Percentiles rank a stretch among this genome's conserved stretches.
phyloP scores from a whole-genome alignment of 139 green algal species.

The Ettlia oleoabundans region DNA sequence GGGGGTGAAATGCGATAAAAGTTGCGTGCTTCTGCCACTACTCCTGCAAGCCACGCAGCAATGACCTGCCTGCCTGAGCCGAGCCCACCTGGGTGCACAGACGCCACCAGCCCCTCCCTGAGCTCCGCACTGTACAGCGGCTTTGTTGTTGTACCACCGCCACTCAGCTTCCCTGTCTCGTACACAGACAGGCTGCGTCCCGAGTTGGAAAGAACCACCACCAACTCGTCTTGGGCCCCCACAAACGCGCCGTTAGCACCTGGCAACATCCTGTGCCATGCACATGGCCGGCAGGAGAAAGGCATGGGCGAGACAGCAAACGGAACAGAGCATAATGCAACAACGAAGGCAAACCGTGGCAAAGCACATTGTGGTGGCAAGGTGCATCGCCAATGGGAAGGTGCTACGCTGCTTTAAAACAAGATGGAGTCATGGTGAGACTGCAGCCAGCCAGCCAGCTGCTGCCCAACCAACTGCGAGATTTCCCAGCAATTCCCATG shows the following conservation, averaged over 20 bases:
- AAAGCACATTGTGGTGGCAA: too few species aligned
- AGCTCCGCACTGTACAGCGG: conserved; percentile 31
- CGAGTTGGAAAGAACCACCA: conserved; percentile 51
- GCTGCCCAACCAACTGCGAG: too few species aligned
- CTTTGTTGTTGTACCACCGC: background rate
- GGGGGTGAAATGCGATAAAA: too few species aligned
- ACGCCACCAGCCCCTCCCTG: conserved; percentile 26
- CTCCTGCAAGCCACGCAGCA: too few species aligned
- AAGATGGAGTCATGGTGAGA: background rate
- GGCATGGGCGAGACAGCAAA: too few species aligned
- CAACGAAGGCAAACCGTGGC: too few species aligned
- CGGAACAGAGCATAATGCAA: too few species aligned
- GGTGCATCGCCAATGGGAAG: too few species aligned
- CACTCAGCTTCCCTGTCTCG: conserved; percentile 42
- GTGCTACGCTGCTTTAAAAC: background rate
- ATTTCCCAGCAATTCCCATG: too few species aligned
- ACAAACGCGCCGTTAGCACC: conserved; percentile 50
- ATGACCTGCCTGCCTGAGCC: too few species aligned
- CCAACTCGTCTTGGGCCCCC: conserved; percentile 44
- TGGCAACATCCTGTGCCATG: conserved; percentile 41
- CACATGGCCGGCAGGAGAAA: too few species aligned
- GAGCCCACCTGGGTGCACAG: conserved; percentile 41
- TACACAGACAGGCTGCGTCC: conserved; percentile 46
- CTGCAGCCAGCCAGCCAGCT: too few species aligned
- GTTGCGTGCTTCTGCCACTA: background rate